phyloP scores from a whole-genome alignment of 2,329 filamentous ascomycete genomes.

The Claviceps pusilla region DNA sequence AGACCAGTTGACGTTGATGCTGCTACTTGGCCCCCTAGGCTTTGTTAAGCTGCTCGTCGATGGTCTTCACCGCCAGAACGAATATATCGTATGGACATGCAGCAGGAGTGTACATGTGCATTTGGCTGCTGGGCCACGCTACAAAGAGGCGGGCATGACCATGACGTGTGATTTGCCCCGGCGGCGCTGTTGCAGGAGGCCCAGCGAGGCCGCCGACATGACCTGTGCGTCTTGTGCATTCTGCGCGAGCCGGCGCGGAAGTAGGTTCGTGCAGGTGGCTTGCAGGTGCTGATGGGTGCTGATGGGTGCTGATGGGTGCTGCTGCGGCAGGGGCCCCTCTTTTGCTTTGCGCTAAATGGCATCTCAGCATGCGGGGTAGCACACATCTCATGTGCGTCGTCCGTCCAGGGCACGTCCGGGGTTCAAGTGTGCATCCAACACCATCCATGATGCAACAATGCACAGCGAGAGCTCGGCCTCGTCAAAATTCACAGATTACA shows the following conservation, averaged over 20 bases:
- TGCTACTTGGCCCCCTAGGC: background rate
- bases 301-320: too few relatives aligned
- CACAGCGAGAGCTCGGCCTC: too few relatives aligned
- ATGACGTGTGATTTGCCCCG: too few relatives aligned
- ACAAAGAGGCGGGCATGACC: too few relatives aligned
- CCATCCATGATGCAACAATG: too few relatives aligned
- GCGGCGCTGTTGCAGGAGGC: too few relatives aligned
- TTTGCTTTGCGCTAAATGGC: background rate
- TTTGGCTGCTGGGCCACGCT: too few relatives aligned
- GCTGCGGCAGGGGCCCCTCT: background rate
- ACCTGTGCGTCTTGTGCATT: background rate
- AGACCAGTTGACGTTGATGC: background rate
- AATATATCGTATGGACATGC: background rate
- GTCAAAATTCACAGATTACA: too few relatives aligned
- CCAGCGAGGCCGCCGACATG: background rate
- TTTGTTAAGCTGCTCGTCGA: background rate
- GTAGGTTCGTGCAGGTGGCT: background rate
- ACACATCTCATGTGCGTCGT: background rate
- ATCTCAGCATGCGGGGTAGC: conserved; percentile 5
- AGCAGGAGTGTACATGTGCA: too few relatives aligned
- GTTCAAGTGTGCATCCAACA: too few relatives aligned
- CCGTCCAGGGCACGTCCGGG: too few relatives aligned
- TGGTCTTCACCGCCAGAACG: background rate
- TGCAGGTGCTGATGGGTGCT: background rate
- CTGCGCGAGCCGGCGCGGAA: background rate